These are phyloP conservation scores for Puccinia horiana DNA, from an alignment of 1,284 basidiomycete genomes.

Conservation along the genomic window DNA sequence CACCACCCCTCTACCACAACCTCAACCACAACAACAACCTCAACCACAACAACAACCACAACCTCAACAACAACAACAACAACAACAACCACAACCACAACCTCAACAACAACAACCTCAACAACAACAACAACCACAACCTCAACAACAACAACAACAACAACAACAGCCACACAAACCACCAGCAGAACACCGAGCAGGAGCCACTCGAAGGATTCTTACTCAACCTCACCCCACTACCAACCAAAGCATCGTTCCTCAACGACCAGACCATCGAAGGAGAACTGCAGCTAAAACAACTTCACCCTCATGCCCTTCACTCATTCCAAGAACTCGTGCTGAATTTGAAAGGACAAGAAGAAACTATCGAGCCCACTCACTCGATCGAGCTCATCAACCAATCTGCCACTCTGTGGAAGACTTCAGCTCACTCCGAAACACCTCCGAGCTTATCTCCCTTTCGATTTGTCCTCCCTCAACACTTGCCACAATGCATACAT, in stretches of 20 bases:
- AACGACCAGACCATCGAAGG: not conserved
- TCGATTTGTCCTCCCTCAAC: conserved; percentile 2
- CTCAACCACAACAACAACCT: too few species aligned
- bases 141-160: too few species aligned
- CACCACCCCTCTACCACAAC: too few species aligned
- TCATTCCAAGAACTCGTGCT: not conserved
- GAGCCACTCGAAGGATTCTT: too few species aligned
- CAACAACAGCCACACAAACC: too few species aligned
- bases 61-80: too few species aligned
- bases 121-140: too few species aligned
- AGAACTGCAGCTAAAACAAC: not conserved
- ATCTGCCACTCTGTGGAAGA: not conserved
- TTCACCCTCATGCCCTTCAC: not conserved
- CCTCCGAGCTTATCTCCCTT: conserved; percentile 22
- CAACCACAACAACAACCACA: too few species aligned
- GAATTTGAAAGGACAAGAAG: not conserved
- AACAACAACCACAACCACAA: too few species aligned
- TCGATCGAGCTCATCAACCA: not conserved
- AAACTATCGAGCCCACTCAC: not conserved
- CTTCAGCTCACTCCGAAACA: not conserved
- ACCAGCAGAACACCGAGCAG: too few species aligned
- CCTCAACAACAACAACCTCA: too few species aligned
- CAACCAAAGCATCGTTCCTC: not conserved
- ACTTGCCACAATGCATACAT: conserved; percentile 45
- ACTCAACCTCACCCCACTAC: not conserved